Evolutionary conservation across 2,329 filamentous ascomycete species (phyloP), one percentile per base, ranked within the genome.

Genomic region (Aspergillus tamarii): DNA sequence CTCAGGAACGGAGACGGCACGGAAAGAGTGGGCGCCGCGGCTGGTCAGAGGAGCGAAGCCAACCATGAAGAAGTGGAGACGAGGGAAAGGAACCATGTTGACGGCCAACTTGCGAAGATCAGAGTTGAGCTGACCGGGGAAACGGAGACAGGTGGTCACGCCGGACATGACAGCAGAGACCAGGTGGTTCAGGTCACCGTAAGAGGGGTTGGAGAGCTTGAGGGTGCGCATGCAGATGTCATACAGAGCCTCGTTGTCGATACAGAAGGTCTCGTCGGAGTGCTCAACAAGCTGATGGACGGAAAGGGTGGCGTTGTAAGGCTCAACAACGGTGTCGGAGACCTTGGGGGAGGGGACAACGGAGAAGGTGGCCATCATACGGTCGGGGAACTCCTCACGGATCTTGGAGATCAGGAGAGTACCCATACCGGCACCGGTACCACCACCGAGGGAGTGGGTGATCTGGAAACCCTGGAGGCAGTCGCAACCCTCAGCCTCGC

Each of bases 11-110:
- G 91, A 94, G 82, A 98, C 91, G 72, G 95, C 94, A 80, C 95
- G 95, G 94, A 98, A 99, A 74, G 92, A 93, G 88, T 96, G 84
- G 72, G 94, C 91, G 76, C 90, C 89, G 82, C 91, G 90, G 84
- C 93, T 96, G 82, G 95, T 99, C 78, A 99, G 89, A 80, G 95
- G 95, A 83, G 95, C 94, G 82, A 99, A 99, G 82, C 95, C 95
- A 81, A 99, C 95, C 95, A 99, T 99, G 90, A 99, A 99, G 91
- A 99, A 99, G 85, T 99, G 95, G 69, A 99, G 93, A 93, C 95
- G 95, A 74, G 95, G 95, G 92, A 99, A 99, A 69, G 95, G 95
- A 84, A 99, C 95, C 88, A 99, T 99, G 92, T 99, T 99, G 84
- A 99, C 95, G 74, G 95, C 95, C 78, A 99, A 86, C 88, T 99